Evolutionary conservation across 768 basidiomycete species (phyloP).

Genomic region (Termitomyces sp.): DNA sequence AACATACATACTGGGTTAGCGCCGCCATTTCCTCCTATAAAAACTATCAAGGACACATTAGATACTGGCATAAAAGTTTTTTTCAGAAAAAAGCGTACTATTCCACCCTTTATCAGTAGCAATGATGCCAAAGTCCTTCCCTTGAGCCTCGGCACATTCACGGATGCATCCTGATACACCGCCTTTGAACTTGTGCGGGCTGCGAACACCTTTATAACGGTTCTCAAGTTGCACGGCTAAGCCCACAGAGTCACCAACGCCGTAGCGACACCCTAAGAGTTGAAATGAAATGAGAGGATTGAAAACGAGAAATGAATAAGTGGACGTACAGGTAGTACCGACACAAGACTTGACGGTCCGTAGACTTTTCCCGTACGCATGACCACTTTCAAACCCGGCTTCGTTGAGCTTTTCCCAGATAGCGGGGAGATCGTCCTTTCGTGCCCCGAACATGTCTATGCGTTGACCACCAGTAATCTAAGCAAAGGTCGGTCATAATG

Average conservation of each 20-base stretch:
- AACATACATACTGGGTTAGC: constrained; percentile 27
- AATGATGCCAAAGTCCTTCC: constrained; percentile 67
- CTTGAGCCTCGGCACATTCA: constrained; percentile 75
- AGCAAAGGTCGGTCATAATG: not conserved
- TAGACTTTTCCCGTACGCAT: constrained; percentile 65
- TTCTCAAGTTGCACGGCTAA: constrained; percentile 68
- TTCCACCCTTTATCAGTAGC: constrained; percentile 83
- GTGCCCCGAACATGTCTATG: constrained; percentile 68
- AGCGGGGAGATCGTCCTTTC: constrained; percentile 60
- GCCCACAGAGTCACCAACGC: constrained; percentile 70
- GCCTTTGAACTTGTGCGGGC: constrained; percentile 73
- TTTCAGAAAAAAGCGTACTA: constrained; percentile 6
- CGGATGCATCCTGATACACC: constrained; percentile 71
- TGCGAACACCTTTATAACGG: constrained; percentile 63
- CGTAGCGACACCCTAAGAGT: constrained; percentile 51
- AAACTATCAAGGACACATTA: constrained; percentile 26
- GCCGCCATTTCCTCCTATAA: constrained; percentile 69
- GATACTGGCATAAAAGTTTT: not conserved
- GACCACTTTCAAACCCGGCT: constrained; percentile 72
- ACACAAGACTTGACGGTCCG: constrained; percentile 79
- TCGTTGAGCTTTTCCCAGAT: constrained; percentile 60
- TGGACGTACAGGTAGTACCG: constrained; percentile 42
- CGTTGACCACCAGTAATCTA: constrained; percentile 41
- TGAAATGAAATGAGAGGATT: not conserved
- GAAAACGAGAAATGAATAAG: not conserved